Percentiles rank a stretch among this genome's conserved stretches.
Conservation (phyloP, 1,139 yeast species). For the Diutina ranongensis region DNA sequence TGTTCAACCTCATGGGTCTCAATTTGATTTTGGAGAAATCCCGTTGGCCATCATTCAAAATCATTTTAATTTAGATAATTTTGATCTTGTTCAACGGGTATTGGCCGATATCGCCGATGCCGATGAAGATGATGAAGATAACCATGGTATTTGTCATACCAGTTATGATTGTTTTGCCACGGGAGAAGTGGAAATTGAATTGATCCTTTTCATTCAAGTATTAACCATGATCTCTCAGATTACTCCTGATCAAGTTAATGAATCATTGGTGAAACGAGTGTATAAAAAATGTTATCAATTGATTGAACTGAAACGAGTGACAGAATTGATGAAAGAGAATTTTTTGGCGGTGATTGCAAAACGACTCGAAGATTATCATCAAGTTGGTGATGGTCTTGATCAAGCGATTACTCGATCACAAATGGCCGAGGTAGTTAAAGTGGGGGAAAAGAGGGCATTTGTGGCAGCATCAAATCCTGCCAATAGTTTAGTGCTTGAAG, state of each 20-base stretch:
- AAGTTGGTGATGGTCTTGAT: neutral
- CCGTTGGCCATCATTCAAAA: constrained; percentile 29
- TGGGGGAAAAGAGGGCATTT: constrained; percentile 42
- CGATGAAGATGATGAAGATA: constrained; percentile 31
- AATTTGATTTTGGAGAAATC: constrained; percentile 73
- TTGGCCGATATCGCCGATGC: constrained; percentile 19
- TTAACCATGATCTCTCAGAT: constrained; percentile 31
- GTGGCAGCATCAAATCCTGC: constrained; percentile 25
- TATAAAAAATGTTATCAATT: constrained; percentile 36
- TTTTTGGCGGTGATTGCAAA: constrained; percentile 19
- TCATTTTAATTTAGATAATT: constrained; percentile 18
- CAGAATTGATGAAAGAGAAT: constrained; percentile 21
- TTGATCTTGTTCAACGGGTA: constrained; percentile 16
- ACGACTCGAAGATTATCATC: neutral
- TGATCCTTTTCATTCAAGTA: constrained; percentile 40
- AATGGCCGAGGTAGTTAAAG: constrained; percentile 44
- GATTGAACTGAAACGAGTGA: constrained; percentile 30
- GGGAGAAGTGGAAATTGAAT: constrained; percentile 48
- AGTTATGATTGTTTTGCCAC: constrained; percentile 50
- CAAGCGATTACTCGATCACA: constrained; percentile 8
- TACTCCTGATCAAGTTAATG: constrained; percentile 16
- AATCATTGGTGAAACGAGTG: constrained; percentile 28
- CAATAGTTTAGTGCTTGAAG: constrained; percentile 18
- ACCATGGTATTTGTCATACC: constrained; percentile 10
- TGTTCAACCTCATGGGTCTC: constrained; percentile 67